Conservation (phyloP, 148 eudicot genomes). For the Vaccinium corymbosum region DNA sequence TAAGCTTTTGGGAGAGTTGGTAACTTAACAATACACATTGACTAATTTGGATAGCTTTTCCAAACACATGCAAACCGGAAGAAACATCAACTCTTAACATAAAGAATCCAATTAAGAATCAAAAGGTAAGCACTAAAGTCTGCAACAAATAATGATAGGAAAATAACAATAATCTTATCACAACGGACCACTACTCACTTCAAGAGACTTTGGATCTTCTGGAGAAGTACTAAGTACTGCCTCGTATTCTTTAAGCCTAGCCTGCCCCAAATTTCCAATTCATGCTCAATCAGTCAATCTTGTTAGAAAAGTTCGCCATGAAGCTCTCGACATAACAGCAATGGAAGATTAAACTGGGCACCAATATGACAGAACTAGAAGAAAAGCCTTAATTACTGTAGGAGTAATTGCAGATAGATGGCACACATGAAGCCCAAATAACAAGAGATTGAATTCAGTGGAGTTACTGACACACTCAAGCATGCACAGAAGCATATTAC, state of each 20-base stretch:
- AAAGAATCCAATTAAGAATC: background rate
- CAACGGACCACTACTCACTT: constrained; percentile 50
- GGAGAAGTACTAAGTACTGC: constrained; percentile 60
- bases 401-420: background rate
- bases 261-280: constrained; percentile 41
- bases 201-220: constrained; percentile 67
- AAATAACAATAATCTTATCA: background rate
- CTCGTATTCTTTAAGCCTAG: constrained; percentile 71
- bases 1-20: too few relatives aligned
- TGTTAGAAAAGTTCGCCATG: constrained; percentile 16
- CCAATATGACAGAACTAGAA: background rate
- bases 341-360: constrained; percentile 3
- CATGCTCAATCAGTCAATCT: constrained; percentile 25
- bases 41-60: constrained; percentile 10
- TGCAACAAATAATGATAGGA: background rate
- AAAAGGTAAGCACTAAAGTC: background rate
- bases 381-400: background rate
- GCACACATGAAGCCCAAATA: background rate
- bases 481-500: background rate
- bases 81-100: background rate
- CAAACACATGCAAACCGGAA: background rate
- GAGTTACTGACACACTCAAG: constrained; percentile 3
- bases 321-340: background rate
- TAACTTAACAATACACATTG: background rate
- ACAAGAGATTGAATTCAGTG: background rate